A percentile compares a stretch with the other conserved stretches of the same genome.
These are phyloP conservation scores for Wickerhamomyces sp. DNA, from an alignment of 1,139 yeast species.

Conservation along the genomic window DNA sequence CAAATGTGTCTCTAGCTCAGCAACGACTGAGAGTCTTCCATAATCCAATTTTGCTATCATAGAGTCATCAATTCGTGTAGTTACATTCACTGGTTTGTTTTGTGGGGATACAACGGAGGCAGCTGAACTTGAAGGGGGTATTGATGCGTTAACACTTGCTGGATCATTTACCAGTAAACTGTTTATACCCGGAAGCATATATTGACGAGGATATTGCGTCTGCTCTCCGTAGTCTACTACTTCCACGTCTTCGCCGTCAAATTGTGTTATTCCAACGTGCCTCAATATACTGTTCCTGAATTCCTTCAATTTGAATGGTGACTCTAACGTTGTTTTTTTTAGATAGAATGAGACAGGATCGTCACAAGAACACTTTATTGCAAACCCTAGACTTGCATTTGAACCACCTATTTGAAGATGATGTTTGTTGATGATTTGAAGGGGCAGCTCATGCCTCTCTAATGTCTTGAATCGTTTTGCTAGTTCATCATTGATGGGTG, in stretches of 20 bases:
- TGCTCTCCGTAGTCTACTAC: neutral
- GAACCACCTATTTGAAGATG: neutral
- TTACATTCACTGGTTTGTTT: neutral
- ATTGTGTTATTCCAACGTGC: neutral
- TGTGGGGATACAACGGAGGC: neutral
- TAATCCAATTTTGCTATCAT: neutral
- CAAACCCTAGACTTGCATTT: neutral
- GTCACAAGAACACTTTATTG: neutral
- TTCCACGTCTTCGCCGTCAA: neutral
- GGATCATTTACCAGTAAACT: neutral
- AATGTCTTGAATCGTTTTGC: neutral
- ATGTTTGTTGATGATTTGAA: neutral
- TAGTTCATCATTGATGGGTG: slow-evolving; percentile 1
- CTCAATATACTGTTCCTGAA: neutral
- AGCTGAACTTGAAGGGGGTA: neutral
- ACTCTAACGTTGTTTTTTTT: neutral
- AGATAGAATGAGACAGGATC: neutral
- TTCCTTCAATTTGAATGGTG: neutral
- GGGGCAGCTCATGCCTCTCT: neutral
- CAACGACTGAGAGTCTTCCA: neutral
- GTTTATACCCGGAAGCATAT: neutral
- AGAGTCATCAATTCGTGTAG: neutral
- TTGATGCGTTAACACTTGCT: neutral
- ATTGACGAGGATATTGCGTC: neutral
- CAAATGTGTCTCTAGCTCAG: neutral